These are phyloP conservation scores for Fonsecaea monophora DNA, from an alignment of 2,329 filamentous ascomycete genomes.

Conservation along the genomic window DNA sequence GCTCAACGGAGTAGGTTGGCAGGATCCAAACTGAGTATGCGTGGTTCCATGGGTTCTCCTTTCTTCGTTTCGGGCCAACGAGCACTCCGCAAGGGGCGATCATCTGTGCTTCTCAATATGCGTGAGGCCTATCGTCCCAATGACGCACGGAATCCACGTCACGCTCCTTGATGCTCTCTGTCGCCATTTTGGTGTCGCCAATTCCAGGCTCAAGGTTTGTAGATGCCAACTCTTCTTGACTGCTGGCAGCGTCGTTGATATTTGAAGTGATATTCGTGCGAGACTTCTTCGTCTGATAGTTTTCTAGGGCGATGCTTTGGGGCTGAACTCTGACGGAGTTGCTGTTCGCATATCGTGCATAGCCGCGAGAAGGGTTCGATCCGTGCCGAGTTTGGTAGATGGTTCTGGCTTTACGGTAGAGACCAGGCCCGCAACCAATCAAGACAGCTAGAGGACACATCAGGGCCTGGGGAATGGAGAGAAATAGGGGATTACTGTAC, in stretches of 20 bases:
- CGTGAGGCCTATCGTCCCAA: conserved; percentile 13
- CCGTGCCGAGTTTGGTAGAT: conserved; percentile 14
- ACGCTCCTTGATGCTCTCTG: conserved; percentile 5
- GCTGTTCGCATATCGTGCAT: conserved; percentile 8
- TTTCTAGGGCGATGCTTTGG: conserved; percentile 5
- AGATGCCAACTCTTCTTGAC: conserved; percentile 13
- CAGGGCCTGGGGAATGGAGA: not conserved
- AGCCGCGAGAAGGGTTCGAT: conserved; percentile 8
- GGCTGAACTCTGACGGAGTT: conserved; percentile 1
- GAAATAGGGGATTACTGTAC: not conserved
- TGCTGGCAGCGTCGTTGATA: conserved; percentile 11
- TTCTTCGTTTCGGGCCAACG: not conserved
- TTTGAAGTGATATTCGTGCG: not conserved
- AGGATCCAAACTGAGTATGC: not conserved
- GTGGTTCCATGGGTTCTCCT: not conserved
- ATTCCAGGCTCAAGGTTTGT: conserved; percentile 12
- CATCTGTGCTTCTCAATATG: not conserved
- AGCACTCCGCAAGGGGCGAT: not conserved
- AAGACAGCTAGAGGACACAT: conserved; percentile 2
- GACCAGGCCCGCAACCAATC: conserved; percentile 11
- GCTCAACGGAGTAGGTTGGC: not conserved
- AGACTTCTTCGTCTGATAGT: conserved; percentile 5
- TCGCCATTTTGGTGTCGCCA: conserved; percentile 6
- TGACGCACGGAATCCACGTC: conserved; percentile 6
- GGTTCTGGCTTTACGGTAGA: conserved; percentile 9